Percentiles rank a stretch among this genome's conserved stretches.
phyloP scores from a whole-genome alignment of 2,329 filamentous ascomycete species.

The Ceratocystis cacaofunesta region DNA sequence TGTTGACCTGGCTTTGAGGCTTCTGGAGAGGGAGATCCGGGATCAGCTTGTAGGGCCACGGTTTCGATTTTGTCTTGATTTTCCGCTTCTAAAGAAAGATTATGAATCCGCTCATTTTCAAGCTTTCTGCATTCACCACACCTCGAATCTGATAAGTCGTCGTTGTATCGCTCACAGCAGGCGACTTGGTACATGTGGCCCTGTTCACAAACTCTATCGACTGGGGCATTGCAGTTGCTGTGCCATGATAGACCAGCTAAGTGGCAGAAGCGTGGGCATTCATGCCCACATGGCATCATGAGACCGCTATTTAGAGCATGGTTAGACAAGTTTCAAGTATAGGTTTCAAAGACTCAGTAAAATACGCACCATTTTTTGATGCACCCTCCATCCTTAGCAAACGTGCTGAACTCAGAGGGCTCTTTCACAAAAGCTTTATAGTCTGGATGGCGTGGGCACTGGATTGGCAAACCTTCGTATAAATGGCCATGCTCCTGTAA shows the following conservation, averaged over 20 bases:
- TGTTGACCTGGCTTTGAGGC: no score
- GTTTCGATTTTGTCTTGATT: no score
- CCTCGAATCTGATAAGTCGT: constrained; percentile 38
- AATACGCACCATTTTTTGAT: constrained; percentile 34
- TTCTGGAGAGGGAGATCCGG: no score
- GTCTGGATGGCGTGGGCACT: constrained; percentile 45
- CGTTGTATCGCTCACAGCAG: constrained; percentile 20
- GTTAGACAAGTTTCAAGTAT: neutral
- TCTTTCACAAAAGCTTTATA: constrained; percentile 29
- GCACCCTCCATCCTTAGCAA: constrained; percentile 59
- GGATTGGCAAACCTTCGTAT: constrained; percentile 45
- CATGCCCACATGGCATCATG: neutral
- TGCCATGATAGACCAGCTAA: neutral
- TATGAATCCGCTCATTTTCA: no score
- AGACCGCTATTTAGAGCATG: neutral
- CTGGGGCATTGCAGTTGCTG: neutral
- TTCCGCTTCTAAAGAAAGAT: no score
- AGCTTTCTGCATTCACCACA: constrained; percentile 31
- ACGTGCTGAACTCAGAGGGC: constrained; percentile 42
- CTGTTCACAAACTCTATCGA: neutral
- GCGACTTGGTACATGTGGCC: neutral
- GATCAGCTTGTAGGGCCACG: no score
- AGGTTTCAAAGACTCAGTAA: no score
- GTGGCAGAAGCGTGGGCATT: neutral
- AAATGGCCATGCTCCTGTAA: constrained; percentile 38